Evolutionary conservation across 208 protist species (phyloP).

Genomic region (Leishmania arabica): DNA sequence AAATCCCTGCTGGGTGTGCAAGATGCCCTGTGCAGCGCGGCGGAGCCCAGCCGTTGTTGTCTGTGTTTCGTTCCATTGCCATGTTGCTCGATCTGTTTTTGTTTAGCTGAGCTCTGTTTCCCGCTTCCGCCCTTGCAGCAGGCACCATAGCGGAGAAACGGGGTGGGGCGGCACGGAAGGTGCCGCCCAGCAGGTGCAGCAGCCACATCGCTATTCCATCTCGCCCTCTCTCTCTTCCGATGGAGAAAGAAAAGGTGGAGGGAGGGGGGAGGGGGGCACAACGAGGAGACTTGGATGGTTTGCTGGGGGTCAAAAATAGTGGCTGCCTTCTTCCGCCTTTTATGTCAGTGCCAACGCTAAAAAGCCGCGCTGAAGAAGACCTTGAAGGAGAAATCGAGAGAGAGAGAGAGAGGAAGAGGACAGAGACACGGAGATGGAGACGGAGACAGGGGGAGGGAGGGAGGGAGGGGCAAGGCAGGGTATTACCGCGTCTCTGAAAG

Average conservation of each 20-base stretch:
- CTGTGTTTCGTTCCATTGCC: background rate
- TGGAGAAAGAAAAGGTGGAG: background rate
- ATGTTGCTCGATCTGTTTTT: background rate
- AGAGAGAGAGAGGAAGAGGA: too few species aligned
- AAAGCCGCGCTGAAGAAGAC: background rate
- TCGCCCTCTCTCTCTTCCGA: background rate
- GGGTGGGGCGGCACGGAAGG: background rate
- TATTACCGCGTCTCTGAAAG: too few species aligned
- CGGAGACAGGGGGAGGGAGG: too few species aligned
- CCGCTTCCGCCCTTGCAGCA: background rate
- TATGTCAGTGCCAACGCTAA: background rate
- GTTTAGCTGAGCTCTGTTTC: background rate
- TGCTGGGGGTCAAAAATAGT: too few species aligned
- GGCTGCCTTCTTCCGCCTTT: background rate
- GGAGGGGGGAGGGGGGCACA: background rate
- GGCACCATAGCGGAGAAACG: background rate
- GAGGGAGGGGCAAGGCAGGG: too few species aligned
- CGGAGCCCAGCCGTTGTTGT: background rate
- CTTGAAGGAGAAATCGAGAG: background rate
- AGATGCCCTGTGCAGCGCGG: background rate
- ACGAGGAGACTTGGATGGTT: background rate
- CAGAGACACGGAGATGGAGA: too few species aligned
- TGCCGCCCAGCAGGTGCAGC: background rate
- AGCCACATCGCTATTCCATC: background rate
- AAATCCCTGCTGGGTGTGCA: background rate